phyloP scores from a whole-genome alignment of 2,329 filamentous ascomycete genomes.

The Venturia effusa region DNA sequence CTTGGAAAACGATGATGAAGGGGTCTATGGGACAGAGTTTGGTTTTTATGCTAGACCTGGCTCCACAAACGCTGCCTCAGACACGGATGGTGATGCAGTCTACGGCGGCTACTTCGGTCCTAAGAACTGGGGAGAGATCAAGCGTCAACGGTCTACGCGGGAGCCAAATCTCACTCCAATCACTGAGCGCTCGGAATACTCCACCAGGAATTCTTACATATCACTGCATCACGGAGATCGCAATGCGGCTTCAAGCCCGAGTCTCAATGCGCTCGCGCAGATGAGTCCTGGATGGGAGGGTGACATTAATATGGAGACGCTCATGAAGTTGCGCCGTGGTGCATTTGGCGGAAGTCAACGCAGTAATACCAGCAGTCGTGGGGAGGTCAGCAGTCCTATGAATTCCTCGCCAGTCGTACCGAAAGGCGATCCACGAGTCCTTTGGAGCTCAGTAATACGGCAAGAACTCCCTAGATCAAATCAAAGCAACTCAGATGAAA shows the following conservation, averaged over 20 bases:
- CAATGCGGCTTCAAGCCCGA: conserved; percentile 53
- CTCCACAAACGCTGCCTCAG: conserved; percentile 18
- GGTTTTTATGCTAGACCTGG: conserved; percentile 67
- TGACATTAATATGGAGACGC: conserved; percentile 62
- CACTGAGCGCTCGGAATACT: conserved; percentile 91
- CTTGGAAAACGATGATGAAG: conserved; percentile 82
- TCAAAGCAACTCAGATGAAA: background rate
- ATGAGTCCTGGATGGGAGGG: conserved; percentile 38
- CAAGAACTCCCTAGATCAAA: conserved; percentile 23
- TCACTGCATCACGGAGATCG: conserved; percentile 13
- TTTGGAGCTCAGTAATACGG: conserved; percentile 17
- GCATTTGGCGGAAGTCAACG: conserved; percentile 75
- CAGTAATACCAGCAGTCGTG: conserved; percentile 37
- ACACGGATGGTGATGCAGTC: conserved; percentile 47
- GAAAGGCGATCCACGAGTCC: conserved; percentile 18
- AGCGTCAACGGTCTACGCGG: conserved; percentile 26
- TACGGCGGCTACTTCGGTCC: conserved; percentile 87
- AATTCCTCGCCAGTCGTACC: conserved; percentile 26
- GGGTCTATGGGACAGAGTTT: conserved; percentile 93
- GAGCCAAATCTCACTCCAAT: conserved; percentile 94
- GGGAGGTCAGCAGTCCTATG: conserved; percentile 19
- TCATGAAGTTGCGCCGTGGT: conserved; percentile 61
- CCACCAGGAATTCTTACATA: conserved; percentile 84
- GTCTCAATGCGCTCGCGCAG: conserved; percentile 65
- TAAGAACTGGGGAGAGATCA: conserved; percentile 25